Percentiles rank a stretch among this genome's conserved stretches.
Evolutionary conservation across 31 red algal genomes (phyloP).

Genomic region (Asparagopsis taxiformis): DNA sequence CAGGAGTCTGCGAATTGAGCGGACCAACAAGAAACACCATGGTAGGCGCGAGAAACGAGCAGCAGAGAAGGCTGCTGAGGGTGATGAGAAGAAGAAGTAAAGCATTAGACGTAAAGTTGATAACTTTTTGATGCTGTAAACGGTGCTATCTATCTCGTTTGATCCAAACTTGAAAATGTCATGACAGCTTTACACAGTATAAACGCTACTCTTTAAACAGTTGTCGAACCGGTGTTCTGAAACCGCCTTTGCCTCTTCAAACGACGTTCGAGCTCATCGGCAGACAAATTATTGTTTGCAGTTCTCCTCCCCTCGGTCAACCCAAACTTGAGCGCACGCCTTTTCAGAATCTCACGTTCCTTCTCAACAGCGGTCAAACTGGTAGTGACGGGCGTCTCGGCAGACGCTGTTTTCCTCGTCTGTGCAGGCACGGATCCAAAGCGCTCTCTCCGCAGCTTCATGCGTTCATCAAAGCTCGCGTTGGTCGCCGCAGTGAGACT

Average conservation of each 20-base stretch:
- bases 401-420: too few relatives aligned
- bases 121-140: too few relatives aligned
- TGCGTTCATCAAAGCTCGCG: constrained; percentile 17
- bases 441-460: constrained; percentile 37
- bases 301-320: not conserved
- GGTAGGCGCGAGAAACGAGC: constrained; percentile 82
- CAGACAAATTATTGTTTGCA: constrained; percentile 1
- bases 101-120: too few relatives aligned
- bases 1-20: constrained; percentile 73
- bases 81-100: constrained; percentile 72
- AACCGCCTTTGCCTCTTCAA: constrained; percentile 51
- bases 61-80: constrained; percentile 49
- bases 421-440: constrained; percentile 33
- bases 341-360: constrained; percentile 9
- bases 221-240: constrained; percentile 21
- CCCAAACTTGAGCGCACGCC: constrained; percentile 50
- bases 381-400: too few relatives aligned
- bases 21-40: constrained; percentile 47
- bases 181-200: too few relatives aligned
- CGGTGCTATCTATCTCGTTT: too few relatives aligned
- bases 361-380: too few relatives aligned
- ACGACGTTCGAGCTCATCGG: constrained; percentile 42
- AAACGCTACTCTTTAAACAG: too few relatives aligned
- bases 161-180: too few relatives aligned
- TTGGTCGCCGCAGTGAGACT: not conserved